Evolutionary conservation across 1,284 basidiomycete genomes (phyloP), one percentile per base, ranked within the genome.

Genomic region (Wolfiporia cocos): DNA sequence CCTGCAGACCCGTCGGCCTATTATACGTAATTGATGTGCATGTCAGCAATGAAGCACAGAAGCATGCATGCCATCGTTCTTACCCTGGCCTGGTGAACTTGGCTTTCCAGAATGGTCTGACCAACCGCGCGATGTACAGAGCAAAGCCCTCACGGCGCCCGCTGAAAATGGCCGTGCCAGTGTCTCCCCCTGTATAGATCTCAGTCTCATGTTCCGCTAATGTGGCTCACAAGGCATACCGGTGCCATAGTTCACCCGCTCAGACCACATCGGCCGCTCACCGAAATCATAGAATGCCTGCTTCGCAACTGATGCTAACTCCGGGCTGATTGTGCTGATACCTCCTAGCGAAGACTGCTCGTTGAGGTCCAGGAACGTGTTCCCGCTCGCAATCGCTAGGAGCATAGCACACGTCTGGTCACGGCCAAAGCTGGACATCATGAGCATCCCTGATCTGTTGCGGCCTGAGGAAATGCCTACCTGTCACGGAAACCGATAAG

Each of bases 401-500:
- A 92, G 77, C 83, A 95, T 94, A 11, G 90, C 85, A 56, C 91
- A 94, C 2, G 88, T 86, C 58, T 96, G 88, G 58, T 92, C 86
- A 38, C 86, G 76, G 34, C 92, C 90, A 62, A 86, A 93, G 55
- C 89, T 92, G 50, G 11, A 49, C 15, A 33, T 17, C 5, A 3
- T 51, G n/a, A 52, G 41, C 2, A 15, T 19, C 35, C 40, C 30
- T 31, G 38, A 39, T 44, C 37, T 21, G 17, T 46, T 41, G 21
- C 21, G 48, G 12, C 30, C 34, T 29, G 26, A 22, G 41, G 11
- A 30, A 40, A 46, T 52, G 48, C 56, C 33, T 50, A 77, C 84
- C 81, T 85, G 52, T 87, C 81, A 42, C 83, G 68, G 56, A 87
- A 85, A 42, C 86, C 80, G 30, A 85, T 73, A 38, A 87, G 76